Evolutionary conservation across 306 rosid genomes (phyloP).

Genomic region (Trifolium fragiferum): DNA sequence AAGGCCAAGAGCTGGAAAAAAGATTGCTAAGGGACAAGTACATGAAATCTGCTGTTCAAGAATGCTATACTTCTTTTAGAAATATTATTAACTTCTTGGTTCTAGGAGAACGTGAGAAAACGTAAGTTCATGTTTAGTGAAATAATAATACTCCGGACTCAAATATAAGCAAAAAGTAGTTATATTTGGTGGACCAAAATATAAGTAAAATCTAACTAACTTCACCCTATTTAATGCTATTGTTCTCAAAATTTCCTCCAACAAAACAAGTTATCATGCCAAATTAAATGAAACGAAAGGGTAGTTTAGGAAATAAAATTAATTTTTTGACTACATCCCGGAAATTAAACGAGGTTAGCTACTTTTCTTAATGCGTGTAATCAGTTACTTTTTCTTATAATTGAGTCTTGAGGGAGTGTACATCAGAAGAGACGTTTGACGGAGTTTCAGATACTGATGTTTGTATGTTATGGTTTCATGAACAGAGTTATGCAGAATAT

Average conservation of each 20-base stretch:
- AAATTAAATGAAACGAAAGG: not conserved
- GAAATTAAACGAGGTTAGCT: not conserved
- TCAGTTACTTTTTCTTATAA: not conserved
- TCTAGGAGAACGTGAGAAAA: slow-evolving; percentile 72
- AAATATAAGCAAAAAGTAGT: not conserved
- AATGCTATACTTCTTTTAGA: slow-evolving; percentile 81
- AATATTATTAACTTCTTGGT: slow-evolving; percentile 73
- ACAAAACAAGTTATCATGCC: not conserved
- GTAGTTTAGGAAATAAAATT: slow-evolving; percentile 5
- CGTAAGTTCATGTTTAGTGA: slow-evolving; percentile 53
- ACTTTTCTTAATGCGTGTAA: not conserved
- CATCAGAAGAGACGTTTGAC: slow-evolving; percentile 21
- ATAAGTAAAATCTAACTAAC: not conserved
- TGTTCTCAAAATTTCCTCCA: slow-evolving; percentile 5
- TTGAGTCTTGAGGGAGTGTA: not conserved
- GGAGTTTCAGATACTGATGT: slow-evolving; percentile 31
- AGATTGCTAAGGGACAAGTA: slow-evolving; percentile 68
- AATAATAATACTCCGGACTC: slow-evolving; percentile 2
- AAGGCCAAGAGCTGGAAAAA: slow-evolving; percentile 78
- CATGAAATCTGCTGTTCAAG: slow-evolving; percentile 83
- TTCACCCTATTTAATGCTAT: not conserved
- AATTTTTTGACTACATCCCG: not conserved
- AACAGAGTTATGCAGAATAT: slow-evolving; percentile 74
- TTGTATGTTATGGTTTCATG: slow-evolving; percentile 40
- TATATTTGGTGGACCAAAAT: not conserved